Conservation (phyloP, 1,284 basidiomycete genomes). For the Ustilago sp. region DNA sequence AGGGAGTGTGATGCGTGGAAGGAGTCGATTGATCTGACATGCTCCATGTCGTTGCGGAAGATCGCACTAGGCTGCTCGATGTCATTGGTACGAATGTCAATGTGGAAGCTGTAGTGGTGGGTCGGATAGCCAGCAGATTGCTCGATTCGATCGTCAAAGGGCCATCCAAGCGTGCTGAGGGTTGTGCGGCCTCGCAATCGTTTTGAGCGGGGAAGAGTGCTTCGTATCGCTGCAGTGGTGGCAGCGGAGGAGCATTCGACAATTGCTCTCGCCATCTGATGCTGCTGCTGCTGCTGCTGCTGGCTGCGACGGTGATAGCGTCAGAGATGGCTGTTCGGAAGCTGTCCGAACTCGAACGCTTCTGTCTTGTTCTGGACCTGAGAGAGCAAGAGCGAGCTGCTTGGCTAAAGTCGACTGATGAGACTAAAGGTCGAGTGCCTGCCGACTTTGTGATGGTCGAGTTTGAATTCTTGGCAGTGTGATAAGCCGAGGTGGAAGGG, state of each 20-base stretch:
- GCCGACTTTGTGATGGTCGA: slow-evolving; percentile 13
- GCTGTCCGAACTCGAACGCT: slow-evolving; percentile 38
- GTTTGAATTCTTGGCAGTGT: slow-evolving; percentile 24
- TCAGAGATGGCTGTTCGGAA: slow-evolving; percentile 47
- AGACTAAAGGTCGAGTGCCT: slow-evolving; percentile 24
- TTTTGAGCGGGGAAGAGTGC: slow-evolving; percentile 27
- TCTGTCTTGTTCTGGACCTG: slow-evolving; percentile 26
- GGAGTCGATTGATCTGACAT: slow-evolving; percentile 45
- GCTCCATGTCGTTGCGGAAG: slow-evolving; percentile 39
- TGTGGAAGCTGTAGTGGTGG: slow-evolving; percentile 15
- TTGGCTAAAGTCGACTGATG: slow-evolving; percentile 38
- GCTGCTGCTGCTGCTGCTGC: slow-evolving; percentile 20
- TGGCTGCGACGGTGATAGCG: slow-evolving; percentile 23
- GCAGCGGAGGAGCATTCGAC: slow-evolving; percentile 26
- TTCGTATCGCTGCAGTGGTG: slow-evolving; percentile 39
- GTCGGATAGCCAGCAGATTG: slow-evolving; percentile 11
- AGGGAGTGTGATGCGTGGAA: slow-evolving; percentile 40
- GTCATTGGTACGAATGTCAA: slow-evolving; percentile 32
- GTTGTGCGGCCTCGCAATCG: slow-evolving; percentile 12
- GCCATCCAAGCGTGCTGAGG: not conserved
- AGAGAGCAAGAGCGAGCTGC: slow-evolving; percentile 25
- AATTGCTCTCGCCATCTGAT: slow-evolving; percentile 18
- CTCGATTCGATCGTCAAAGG: slow-evolving; percentile 1
- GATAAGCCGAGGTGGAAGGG: slow-evolving; percentile 26
- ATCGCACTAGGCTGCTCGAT: slow-evolving; percentile 26